Conservation (phyloP, 2,329 filamentous ascomycete species). For the Trichoderma brevicompactum region DNA sequence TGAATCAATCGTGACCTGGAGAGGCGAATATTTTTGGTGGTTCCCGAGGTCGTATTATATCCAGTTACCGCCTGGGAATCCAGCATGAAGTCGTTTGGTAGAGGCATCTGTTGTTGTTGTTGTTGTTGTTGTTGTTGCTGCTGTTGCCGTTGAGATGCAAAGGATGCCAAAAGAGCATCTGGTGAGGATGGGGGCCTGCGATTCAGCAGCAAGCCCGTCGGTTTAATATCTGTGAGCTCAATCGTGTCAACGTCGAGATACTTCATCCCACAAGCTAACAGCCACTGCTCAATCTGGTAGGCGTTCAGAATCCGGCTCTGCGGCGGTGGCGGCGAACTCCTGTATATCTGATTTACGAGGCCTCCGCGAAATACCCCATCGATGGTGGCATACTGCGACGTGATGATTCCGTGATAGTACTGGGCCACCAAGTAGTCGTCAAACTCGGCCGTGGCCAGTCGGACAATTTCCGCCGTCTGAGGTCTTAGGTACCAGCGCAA, state of each 20-base stretch:
- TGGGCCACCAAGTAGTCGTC: constrained; percentile 20
- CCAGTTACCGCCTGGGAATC: neutral
- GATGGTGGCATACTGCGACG: constrained; percentile 2
- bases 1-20: constrained; percentile 15
- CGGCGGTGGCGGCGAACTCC: neutral
- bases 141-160: neutral
- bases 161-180: neutral
- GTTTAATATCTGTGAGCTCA: constrained; percentile 10
- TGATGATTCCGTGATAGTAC: constrained; percentile 18
- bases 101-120: neutral
- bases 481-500: constrained; percentile 20
- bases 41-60: neutral
- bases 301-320: constrained; percentile 13
- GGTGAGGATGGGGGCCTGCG: neutral
- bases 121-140: neutral
- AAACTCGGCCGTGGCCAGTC: constrained; percentile 18
- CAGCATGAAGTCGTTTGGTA: neutral
- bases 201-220: neutral
- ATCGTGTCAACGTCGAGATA: neutral
- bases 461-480: neutral
- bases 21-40: neutral
- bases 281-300: constrained; percentile 26
- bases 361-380: constrained; percentile 3
- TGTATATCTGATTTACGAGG: neutral
- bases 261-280: constrained; percentile 14